phyloP scores from a whole-genome alignment of 2,329 filamentous ascomycete genomes.

The Herpotrichia juniperi region DNA sequence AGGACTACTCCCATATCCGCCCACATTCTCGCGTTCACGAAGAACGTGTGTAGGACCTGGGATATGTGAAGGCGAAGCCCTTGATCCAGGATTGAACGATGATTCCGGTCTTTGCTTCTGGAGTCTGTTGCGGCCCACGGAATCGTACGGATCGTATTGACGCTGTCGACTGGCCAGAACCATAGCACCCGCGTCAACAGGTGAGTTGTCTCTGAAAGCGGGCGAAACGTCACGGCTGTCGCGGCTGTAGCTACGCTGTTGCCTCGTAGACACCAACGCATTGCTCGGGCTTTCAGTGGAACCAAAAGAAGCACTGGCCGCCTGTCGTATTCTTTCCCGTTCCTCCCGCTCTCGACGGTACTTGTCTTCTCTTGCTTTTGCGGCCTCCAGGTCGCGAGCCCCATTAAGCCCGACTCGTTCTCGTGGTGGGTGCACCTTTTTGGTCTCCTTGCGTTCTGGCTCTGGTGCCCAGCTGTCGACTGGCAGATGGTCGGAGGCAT shows the following conservation, averaged over 20 bases:
- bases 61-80: slow-evolving; percentile 19
- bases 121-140: slow-evolving; percentile 30
- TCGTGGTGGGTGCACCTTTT: slow-evolving; percentile 48
- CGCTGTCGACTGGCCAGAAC: slow-evolving; percentile 30
- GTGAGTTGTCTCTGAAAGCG: slow-evolving; percentile 7
- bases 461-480: slow-evolving; percentile 80
- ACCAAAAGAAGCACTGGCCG: slow-evolving; percentile 33
- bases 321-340: slow-evolving; percentile 39
- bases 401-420: slow-evolving; percentile 58
- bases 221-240: slow-evolving; percentile 12
- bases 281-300: slow-evolving; percentile 25
- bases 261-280: slow-evolving; percentile 36
- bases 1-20: slow-evolving; percentile 37
- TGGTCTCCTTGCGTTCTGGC: slow-evolving; percentile 65
- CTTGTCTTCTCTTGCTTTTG: slow-evolving; percentile 36
- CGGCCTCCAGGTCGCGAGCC: slow-evolving; percentile 51
- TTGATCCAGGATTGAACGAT: slow-evolving; percentile 18
- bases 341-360: slow-evolving; percentile 41
- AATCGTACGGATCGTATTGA: slow-evolving; percentile 20
- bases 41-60: slow-evolving; percentile 32
- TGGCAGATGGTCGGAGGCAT: slow-evolving; percentile 80
- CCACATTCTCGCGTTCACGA: slow-evolving; percentile 43
- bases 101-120: slow-evolving; percentile 34
- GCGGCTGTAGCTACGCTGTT: slow-evolving; percentile 28
- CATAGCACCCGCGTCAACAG: slow-evolving; percentile 10